These are phyloP conservation scores for Termitomyces sp. DNA, from an alignment of 768 basidiomycete species.

Conservation along the genomic window DNA sequence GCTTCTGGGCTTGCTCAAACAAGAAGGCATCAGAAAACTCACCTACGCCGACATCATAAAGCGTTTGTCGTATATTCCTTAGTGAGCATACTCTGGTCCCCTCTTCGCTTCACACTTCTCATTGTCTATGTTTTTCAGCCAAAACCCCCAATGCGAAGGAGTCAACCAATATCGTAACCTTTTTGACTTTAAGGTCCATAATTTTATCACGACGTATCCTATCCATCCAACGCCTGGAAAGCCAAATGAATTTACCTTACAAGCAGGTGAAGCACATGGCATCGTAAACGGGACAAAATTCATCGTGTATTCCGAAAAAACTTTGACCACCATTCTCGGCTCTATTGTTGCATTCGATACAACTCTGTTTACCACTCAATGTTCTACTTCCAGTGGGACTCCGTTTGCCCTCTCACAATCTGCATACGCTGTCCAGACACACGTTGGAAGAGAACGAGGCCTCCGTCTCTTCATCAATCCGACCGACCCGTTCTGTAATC, in stretches of 20 bases:
- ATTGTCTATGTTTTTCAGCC: no score
- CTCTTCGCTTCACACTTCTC: no score
- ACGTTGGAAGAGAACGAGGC: neutral
- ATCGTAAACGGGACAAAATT: no score
- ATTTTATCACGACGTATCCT: neutral
- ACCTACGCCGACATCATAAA: constrained; percentile 5
- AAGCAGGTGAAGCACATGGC: no score
- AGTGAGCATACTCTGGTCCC: neutral
- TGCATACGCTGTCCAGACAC: neutral
- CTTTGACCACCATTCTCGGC: no score
- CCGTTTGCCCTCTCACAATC: neutral
- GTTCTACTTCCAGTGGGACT: neutral
- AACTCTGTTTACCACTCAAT: no score
- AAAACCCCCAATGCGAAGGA: no score
- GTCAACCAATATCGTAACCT: no score
- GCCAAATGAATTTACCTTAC: neutral
- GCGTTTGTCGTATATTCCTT: neutral
- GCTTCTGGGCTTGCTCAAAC: neutral
- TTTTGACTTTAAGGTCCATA: no score
- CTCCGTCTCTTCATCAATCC: neutral
- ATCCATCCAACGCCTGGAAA: neutral
- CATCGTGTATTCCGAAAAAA: no score
- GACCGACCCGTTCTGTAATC: neutral
- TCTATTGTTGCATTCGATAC: no score
- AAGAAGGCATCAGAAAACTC: neutral